These are phyloP conservation scores for Kwoniella mangroviensis DNA, from an alignment of 768 basidiomycete species.

Conservation along the genomic window DNA sequence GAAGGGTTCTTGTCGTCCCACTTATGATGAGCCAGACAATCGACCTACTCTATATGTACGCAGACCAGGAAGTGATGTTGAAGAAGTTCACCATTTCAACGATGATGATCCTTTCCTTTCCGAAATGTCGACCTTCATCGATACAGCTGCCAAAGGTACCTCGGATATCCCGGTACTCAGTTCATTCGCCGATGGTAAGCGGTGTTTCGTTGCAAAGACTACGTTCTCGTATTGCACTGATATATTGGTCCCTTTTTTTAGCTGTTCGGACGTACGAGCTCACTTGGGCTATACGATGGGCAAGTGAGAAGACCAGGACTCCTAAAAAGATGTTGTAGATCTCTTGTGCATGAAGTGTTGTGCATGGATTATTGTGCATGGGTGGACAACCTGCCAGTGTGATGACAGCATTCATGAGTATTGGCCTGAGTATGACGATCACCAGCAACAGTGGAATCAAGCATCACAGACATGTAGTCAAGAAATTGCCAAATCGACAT, in stretches of 20 bases:
- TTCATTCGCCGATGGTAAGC: conserved; percentile 13
- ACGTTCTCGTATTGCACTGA: background rate
- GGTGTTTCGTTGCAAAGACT: background rate
- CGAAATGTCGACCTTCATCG: conserved; percentile 83
- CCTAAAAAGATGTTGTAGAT: background rate
- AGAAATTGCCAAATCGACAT: background rate
- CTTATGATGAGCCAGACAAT: conserved; percentile 68
- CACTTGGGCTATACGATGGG: conserved; percentile 81
- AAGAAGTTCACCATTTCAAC: conserved; percentile 28
- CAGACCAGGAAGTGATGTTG: conserved; percentile 64
- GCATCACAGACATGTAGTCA: too few species aligned
- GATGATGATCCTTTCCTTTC: conserved; percentile 65
- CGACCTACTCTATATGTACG: conserved; percentile 82
- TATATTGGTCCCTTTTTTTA: conserved; percentile 38
- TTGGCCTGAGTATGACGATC: too few species aligned
- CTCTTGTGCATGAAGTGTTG: background rate
- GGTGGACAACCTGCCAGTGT: background rate
- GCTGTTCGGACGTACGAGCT: conserved; percentile 79
- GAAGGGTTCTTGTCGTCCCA: conserved; percentile 20
- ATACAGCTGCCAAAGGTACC: conserved; percentile 52
- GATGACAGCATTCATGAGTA: too few species aligned
- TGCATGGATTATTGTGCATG: too few species aligned
- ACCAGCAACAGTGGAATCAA: too few species aligned
- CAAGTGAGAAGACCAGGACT: conserved; percentile 32
- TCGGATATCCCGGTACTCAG: conserved; percentile 4